phyloP scores from a whole-genome alignment of 1,139 yeast species.

The Hemisphaericaspora xylofermentans region DNA sequence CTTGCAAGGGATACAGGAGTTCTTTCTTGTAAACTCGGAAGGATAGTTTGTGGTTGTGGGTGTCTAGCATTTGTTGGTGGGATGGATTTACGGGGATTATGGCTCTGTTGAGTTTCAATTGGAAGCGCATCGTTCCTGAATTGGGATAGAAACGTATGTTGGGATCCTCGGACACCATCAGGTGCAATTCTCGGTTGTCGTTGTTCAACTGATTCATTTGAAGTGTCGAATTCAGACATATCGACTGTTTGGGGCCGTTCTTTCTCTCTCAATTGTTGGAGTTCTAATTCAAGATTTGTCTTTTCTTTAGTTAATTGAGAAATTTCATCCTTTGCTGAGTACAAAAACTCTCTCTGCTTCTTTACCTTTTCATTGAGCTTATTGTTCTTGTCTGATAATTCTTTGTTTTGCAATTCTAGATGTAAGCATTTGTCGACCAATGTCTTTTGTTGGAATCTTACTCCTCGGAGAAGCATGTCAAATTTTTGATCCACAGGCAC shows the following conservation, averaged over 20 bases:
- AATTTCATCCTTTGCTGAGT: conserved; percentile 20
- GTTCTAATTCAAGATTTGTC: conserved; percentile 8
- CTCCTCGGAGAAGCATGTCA: conserved; percentile 15
- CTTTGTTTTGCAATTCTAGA: conserved; percentile 5
- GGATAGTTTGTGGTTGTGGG: neutral
- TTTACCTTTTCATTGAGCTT: conserved; percentile 14
- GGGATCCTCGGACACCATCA: neutral
- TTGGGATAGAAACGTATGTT: conserved; percentile 1
- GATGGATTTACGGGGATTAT: neutral
- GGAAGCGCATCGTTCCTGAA: neutral
- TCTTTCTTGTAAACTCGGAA: neutral
- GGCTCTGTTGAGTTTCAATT: neutral
- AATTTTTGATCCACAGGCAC: conserved; percentile 18
- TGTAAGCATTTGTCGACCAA: conserved; percentile 11
- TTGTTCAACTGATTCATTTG: neutral
- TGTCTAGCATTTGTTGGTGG: neutral
- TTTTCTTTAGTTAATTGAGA: conserved; percentile 14
- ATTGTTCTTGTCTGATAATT: conserved; percentile 9
- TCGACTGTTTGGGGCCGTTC: conserved; percentile 10
- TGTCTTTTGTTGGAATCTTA: conserved; percentile 17
- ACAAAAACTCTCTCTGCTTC: conserved; percentile 16
- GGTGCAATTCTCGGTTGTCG: neutral
- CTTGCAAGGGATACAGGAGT: neutral
- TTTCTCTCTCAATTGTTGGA: conserved; percentile 5
- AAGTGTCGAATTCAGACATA: conserved; percentile 6